Conservation (phyloP, 371 early-diverging fungal species). For the Edhazardia aedis region DNA sequence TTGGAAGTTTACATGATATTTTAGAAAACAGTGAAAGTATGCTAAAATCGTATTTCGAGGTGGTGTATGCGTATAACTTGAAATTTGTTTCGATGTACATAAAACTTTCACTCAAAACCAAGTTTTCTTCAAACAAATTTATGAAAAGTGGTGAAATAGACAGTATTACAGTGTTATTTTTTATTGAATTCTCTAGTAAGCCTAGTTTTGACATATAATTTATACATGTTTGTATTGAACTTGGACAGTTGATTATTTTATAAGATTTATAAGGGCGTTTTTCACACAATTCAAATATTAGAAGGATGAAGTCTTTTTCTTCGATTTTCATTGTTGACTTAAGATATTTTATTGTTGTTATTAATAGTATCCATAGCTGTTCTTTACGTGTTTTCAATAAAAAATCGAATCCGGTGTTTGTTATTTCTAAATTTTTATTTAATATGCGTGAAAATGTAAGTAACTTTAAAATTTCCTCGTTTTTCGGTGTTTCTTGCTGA, state of each 20-base stretch:
- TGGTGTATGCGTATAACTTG: conserved; percentile 46
- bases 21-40: conserved; percentile 38
- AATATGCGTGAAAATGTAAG: neutral
- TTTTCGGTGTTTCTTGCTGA: neutral
- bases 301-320: neutral
- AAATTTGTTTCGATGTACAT: conserved; percentile 41
- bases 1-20: conserved; percentile 25
- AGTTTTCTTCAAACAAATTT: conserved; percentile 4
- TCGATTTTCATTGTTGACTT: neutral
- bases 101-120: conserved; percentile 3
- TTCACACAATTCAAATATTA: neutral
- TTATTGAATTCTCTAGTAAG: neutral
- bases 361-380: conserved; percentile 41
- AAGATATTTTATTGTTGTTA: conserved; percentile 22
- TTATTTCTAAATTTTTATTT: conserved; percentile 19
- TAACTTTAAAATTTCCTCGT: neutral
- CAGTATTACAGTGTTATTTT: neutral
- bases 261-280: neutral
- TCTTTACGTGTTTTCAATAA: conserved; percentile 34
- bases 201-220: neutral
- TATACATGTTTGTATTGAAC: too few species aligned
- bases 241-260: neutral
- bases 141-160: conserved; percentile 2
- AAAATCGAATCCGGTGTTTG: conserved; percentile 47
- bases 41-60: conserved; percentile 27